These are phyloP conservation scores for Linderniella brevidens DNA, from an alignment of 257 asterid species.

Conservation along the genomic window DNA sequence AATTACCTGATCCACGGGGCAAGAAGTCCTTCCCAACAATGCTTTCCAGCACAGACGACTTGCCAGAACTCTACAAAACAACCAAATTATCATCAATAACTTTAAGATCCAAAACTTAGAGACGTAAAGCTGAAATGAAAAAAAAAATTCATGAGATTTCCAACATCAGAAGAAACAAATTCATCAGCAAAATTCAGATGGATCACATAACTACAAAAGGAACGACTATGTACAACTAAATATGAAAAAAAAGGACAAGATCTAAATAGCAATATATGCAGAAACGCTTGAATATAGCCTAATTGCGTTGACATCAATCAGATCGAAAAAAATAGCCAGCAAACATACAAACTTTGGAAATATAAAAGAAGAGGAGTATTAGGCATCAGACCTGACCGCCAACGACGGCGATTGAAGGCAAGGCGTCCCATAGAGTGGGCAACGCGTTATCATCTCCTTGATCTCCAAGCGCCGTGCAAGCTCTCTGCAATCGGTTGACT, in stretches of 20 bases:
- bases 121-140: not conserved
- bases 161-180: too few relatives aligned
- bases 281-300: too few relatives aligned
- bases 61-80: conserved; percentile 57
- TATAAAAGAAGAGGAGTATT: not conserved
- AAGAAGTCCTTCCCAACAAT: conserved; percentile 64
- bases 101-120: not conserved
- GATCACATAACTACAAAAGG: too few relatives aligned
- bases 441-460: conserved; percentile 58
- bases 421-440: conserved; percentile 77
- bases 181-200: too few relatives aligned
- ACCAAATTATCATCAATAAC: not conserved
- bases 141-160: not conserved
- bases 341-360: not conserved
- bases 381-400: conserved; percentile 62
- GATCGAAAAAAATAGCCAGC: not conserved
- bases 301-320: conserved; percentile 4
- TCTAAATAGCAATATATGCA: too few relatives aligned
- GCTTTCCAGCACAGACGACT: conserved; percentile 76
- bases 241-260: too few relatives aligned
- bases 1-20: conserved; percentile 75
- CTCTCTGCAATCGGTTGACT: conserved; percentile 65
- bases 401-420: conserved; percentile 77
- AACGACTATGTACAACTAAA: too few relatives aligned
- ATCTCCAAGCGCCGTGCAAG: conserved; percentile 85